Evolutionary conservation across 495 filamentous ascomycete genomes (phyloP).

Genomic region (Daldinia bambusicola): DNA sequence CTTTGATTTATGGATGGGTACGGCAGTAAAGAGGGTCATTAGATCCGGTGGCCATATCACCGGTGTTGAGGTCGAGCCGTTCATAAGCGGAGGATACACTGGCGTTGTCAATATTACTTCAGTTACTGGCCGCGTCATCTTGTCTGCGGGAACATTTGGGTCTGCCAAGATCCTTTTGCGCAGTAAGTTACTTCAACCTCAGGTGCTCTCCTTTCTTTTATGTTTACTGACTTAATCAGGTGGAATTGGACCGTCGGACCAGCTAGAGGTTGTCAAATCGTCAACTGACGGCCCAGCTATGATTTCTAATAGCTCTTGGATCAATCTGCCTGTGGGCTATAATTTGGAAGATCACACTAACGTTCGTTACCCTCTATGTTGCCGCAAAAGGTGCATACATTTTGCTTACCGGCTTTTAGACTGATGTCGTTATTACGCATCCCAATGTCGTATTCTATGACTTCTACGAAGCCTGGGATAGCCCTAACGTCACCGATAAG

Average conservation of each 20-base stretch:
- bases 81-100: constrained; percentile 62
- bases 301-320: constrained; percentile 65
- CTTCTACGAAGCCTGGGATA: constrained; percentile 69
- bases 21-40: constrained; percentile 71
- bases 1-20: constrained; percentile 74
- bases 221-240: constrained; percentile 43
- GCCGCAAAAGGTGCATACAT: no score
- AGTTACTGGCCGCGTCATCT: constrained; percentile 70
- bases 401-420: constrained; percentile 17
- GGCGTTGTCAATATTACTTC: constrained; percentile 70
- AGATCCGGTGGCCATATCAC: constrained; percentile 69
- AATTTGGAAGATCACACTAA: constrained; percentile 77
- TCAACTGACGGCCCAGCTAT: constrained; percentile 63
- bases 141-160: constrained; percentile 76
- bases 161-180: constrained; percentile 59
- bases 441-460: constrained; percentile 70
- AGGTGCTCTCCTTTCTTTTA: background rate
- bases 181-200: constrained; percentile 20
- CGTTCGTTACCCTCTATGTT: constrained; percentile 23
- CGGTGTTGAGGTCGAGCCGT: constrained; percentile 73
- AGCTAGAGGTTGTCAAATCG: constrained; percentile 64
- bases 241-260: constrained; percentile 69
- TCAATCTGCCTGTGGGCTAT: constrained; percentile 75
- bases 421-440: constrained; percentile 71
- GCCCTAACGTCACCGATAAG: constrained; percentile 51